Conservation (phyloP, 345 rosid genomes). For the Gynandropsis gynandra region DNA sequence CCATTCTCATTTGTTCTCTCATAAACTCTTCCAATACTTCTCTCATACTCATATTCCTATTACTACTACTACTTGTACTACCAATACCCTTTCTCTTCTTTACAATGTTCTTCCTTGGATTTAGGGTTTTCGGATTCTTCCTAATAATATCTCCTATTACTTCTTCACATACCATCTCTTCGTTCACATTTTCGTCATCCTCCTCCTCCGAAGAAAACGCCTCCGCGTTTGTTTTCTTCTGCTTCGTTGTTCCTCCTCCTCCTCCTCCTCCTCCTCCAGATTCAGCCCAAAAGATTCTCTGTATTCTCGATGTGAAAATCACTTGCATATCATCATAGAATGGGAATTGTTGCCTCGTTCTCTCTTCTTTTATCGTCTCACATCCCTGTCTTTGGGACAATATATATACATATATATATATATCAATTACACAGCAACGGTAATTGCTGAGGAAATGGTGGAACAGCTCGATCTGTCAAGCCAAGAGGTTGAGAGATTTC, state of each 20-base stretch:
- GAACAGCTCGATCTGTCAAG: no score
- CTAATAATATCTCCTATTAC: no score
- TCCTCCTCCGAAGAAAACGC: constrained; percentile 69
- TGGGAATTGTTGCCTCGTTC: constrained; percentile 73
- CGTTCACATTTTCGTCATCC: constrained; percentile 50
- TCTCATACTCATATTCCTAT: no score
- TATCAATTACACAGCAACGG: no score
- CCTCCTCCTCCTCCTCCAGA: constrained; percentile 50
- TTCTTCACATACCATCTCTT: constrained; percentile 23
- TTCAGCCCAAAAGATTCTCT: constrained; percentile 67
- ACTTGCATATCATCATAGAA: constrained; percentile 68
- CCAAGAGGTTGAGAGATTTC: no score
- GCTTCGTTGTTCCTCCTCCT: constrained; percentile 47
- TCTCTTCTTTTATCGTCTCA: constrained; percentile 70
- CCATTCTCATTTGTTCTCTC: no score
- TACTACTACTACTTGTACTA: no score
- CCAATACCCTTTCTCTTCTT: no score
- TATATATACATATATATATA: neutral
- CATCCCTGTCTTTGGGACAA: constrained; percentile 48
- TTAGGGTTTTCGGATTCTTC: no score
- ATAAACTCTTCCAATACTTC: no score
- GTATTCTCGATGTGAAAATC: constrained; percentile 59
- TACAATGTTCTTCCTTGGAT: no score
- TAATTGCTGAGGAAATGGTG: no score
- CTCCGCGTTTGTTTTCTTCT: constrained; percentile 23